Evolutionary conservation across 306 rosid species (phyloP), one percentile per base, ranked within the genome.

Genomic region (Hippophae rhamnoides): DNA sequence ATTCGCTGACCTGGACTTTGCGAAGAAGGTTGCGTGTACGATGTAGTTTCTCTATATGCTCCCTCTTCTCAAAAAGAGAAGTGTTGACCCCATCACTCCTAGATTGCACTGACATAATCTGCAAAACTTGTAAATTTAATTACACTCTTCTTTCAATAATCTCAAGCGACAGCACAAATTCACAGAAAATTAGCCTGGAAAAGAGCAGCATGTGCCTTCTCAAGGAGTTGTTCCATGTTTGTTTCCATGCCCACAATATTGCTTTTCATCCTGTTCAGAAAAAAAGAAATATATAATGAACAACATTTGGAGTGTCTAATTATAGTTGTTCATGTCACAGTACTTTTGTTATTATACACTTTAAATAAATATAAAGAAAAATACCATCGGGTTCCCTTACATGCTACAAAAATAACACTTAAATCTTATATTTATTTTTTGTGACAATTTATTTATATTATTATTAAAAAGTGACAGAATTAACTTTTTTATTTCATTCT

Each of bases 101-200:
- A 46, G 96, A 87, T 78, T 87, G 98, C 70, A 90, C 98, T 0
- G 96, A 87, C 78, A 85, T 73, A 66, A 87, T 90, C 96, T 90
- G 82, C 82, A 74, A 70, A 10, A 41, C 51, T 31, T 51, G 27
- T 41, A 25, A 51, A 3, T 27, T 18, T 44, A 46, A 43, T 44
- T 10, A 44, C 50, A n/a, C 43, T 48, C 47, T 53, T 43, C 41
- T 6, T 25, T 52, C 14, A 43, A 27, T 3, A 27, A 27, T 27
- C 38, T 27, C 38, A 27, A 27, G 38, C 9, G 6, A n/a, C 26
- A 11, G 18, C 38, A 43, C 12, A 13, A 31, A 13, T 27, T 8
- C 8, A 3, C 12, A 38, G 40, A 38, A 13, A 65, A 58, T 10
- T 58, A 41, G 23, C 13, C 5, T 7, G 27, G 23, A 13, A 0